Conservation (phyloP, 176 grass and related monocot species). For the Triticum turgidum region DNA sequence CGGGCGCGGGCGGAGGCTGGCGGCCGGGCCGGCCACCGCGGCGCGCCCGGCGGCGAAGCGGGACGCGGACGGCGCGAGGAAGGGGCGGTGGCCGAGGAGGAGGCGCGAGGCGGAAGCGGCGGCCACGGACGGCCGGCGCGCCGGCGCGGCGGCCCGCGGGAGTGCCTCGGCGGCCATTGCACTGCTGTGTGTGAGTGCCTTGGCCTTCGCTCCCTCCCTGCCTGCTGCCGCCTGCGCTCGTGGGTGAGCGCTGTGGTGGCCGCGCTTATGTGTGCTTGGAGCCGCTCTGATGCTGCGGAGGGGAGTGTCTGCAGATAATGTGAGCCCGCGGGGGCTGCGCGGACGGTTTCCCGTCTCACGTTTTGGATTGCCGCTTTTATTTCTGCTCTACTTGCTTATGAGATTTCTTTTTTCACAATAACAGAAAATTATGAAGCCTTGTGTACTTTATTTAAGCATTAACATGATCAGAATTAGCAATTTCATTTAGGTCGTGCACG, state of each 20-base stretch:
- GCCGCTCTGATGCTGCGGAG: too few species aligned
- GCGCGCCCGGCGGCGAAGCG: slow-evolving; percentile 34
- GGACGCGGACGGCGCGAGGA: slow-evolving; percentile 35
- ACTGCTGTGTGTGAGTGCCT: background rate
- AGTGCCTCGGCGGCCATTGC: slow-evolving; percentile 67
- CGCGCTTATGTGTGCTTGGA: background rate
- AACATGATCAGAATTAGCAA: too few species aligned
- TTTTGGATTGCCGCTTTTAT: slow-evolving; percentile 40
- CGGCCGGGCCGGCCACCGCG: slow-evolving; percentile 35
- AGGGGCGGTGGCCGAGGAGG: slow-evolving; percentile 59
- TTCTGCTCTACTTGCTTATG: background rate
- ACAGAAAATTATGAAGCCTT: background rate
- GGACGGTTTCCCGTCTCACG: slow-evolving; percentile 46
- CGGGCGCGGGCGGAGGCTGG: slow-evolving; percentile 39
- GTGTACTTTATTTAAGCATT: too few species aligned
- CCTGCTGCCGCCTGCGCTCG: slow-evolving; percentile 26
- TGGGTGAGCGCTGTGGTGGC: slow-evolving; percentile 9
- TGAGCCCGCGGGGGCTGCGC: slow-evolving; percentile 25
- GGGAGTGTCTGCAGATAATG: slow-evolving; percentile 34
- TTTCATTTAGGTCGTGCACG: too few species aligned
- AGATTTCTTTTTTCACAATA: background rate
- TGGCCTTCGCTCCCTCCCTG: background rate
- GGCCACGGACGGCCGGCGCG: slow-evolving; percentile 38
- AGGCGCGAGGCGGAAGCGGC: slow-evolving; percentile 45
- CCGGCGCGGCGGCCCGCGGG: slow-evolving; percentile 29